A percentile compares a stretch with the other conserved stretches of the same genome.
Conservation (phyloP, 2,329 filamentous ascomycete species). For the Pseudogymnoascus sp. region DNA sequence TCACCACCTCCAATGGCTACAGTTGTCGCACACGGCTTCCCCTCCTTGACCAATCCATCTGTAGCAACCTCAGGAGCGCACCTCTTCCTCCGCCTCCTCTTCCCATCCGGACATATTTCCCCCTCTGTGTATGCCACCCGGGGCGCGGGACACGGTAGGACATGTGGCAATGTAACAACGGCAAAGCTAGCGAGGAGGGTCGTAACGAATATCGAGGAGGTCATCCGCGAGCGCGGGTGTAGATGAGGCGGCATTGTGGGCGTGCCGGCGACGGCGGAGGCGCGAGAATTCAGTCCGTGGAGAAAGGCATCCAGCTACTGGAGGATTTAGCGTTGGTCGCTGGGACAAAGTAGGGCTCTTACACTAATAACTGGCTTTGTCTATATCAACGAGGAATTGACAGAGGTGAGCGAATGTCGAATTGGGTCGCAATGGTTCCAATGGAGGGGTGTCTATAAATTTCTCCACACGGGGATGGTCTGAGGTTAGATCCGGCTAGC, state of each 20-base stretch:
- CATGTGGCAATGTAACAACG: slow-evolving; percentile 82
- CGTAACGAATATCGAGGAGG: slow-evolving; percentile 89
- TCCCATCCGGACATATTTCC: slow-evolving; percentile 33
- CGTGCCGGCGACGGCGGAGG: slow-evolving; percentile 1
- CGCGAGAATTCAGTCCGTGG: slow-evolving; percentile 4
- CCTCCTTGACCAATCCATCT: slow-evolving; percentile 21
- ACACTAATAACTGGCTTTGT: not conserved
- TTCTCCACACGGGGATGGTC: slow-evolving; percentile 2
- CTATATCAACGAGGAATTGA: not conserved
- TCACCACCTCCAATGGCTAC: slow-evolving; percentile 26
- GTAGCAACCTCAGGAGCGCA: slow-evolving; percentile 27
- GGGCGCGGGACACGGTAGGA: slow-evolving; percentile 84
- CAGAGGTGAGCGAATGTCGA: not conserved
- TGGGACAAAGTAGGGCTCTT: not conserved
- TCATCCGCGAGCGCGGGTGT: slow-evolving; percentile 87
- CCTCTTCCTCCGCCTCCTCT: slow-evolving; percentile 38
- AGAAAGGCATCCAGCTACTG: slow-evolving; percentile 3
- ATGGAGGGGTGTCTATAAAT: slow-evolving; percentile 3
- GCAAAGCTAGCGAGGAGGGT: slow-evolving; percentile 84
- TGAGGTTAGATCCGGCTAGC: slow-evolving; percentile 2
- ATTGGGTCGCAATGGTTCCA: not conserved
- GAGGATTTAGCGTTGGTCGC: not conserved
- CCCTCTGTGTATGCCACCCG: slow-evolving; percentile 65
- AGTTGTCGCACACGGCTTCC: not conserved
- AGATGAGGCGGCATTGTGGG: slow-evolving; percentile 68